phyloP scores from a whole-genome alignment of 1,284 basidiomycete species.

The Pseudozyma thailandica region DNA sequence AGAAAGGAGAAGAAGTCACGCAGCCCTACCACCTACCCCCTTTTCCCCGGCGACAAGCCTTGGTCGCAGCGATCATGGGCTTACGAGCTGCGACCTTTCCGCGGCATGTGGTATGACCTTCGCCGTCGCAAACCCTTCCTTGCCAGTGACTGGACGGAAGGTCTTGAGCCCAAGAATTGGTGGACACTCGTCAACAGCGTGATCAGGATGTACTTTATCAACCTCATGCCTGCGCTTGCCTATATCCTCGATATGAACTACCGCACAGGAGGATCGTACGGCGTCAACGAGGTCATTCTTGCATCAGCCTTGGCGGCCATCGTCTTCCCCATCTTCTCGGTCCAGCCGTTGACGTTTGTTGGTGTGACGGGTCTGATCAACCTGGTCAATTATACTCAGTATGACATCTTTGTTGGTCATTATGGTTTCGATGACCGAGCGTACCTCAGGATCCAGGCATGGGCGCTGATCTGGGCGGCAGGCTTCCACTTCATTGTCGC shows the following conservation, averaged over 20 bases:
- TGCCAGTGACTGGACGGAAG: slow-evolving; percentile 58
- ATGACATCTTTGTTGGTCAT: slow-evolving; percentile 62
- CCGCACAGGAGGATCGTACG: slow-evolving; percentile 83
- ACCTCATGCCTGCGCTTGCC: slow-evolving; percentile 86
- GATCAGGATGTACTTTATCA: slow-evolving; percentile 66
- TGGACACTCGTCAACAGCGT: slow-evolving; percentile 53
- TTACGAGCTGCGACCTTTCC: slow-evolving; percentile 71
- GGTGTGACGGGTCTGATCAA: slow-evolving; percentile 83
- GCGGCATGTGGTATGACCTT: slow-evolving; percentile 83
- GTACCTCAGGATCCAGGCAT: slow-evolving; percentile 69
- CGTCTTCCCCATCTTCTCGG: slow-evolving; percentile 88
- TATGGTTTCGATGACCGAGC: slow-evolving; percentile 56
- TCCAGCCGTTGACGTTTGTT: slow-evolving; percentile 90
- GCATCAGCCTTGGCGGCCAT: slow-evolving; percentile 79
- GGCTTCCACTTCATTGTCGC: slow-evolving; percentile 91
- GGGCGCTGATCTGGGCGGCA: slow-evolving; percentile 93
- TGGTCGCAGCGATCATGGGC: slow-evolving; percentile 64
- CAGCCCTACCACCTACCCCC: slow-evolving; percentile 24
- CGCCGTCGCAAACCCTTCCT: slow-evolving; percentile 80
- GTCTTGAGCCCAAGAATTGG: slow-evolving; percentile 52
- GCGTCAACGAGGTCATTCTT: slow-evolving; percentile 81
- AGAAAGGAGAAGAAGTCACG: background rate
- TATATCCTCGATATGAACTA: slow-evolving; percentile 94
- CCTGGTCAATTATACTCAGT: slow-evolving; percentile 66
- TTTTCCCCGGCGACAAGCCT: slow-evolving; percentile 52